A percentile compares a stretch with the other conserved stretches of the same genome.
These are phyloP conservation scores for Colletotrichum cordylinicola DNA, from an alignment of 2,329 filamentous ascomycete species.

Conservation along the genomic window DNA sequence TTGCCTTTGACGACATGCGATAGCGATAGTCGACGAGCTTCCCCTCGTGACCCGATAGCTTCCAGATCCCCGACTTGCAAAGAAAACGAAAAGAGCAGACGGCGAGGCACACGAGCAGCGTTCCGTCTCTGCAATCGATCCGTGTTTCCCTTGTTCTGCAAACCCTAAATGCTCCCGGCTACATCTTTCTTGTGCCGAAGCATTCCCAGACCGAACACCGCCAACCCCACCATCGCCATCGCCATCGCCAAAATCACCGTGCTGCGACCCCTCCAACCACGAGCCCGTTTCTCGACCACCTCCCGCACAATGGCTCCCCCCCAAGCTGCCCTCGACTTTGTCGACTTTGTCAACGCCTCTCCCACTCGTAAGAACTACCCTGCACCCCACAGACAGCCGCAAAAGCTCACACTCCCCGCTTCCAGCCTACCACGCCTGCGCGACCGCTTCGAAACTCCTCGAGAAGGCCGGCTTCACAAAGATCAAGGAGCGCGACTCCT, in stretches of 20 bases:
- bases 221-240: conserved; percentile 14
- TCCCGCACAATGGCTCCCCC: conserved; percentile 55
- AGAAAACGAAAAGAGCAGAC: neutral
- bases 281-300: conserved; percentile 32
- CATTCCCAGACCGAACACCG: neutral
- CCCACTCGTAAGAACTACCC: conserved; percentile 75
- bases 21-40: conserved; percentile 1
- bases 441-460: conserved; percentile 76
- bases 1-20: conserved; percentile 22
- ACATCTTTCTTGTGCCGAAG: conserved; percentile 13
- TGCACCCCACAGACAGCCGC: conserved; percentile 23
- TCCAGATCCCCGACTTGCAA: neutral
- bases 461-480: conserved; percentile 84
- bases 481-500: conserved; percentile 90
- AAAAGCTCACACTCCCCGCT: neutral
- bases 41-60: neutral
- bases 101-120: neutral
- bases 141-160: neutral
- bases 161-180: conserved; percentile 13
- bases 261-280: neutral
- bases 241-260: neutral
- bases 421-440: conserved; percentile 91
- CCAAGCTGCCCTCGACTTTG: conserved; percentile 77
- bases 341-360: conserved; percentile 93
- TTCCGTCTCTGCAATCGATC: neutral